A percentile compares a stretch with the other conserved stretches of the same genome.
Conservation (phyloP, 371 early-diverging fungal species). For the Haplosporangium sp. region DNA sequence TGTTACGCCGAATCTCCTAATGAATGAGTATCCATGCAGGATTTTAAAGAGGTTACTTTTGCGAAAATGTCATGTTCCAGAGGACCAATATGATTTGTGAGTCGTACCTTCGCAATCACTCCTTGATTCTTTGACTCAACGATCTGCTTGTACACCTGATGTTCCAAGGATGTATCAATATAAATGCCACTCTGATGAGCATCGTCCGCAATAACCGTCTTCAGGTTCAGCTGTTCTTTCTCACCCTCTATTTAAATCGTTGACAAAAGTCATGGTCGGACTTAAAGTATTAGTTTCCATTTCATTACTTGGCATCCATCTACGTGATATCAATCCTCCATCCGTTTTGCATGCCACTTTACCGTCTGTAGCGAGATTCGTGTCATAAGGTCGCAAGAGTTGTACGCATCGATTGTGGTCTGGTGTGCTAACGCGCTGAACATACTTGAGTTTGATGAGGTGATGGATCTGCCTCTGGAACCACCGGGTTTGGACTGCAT, state of each 20-base stretch:
- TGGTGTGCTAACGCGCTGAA: conserved; percentile 37
- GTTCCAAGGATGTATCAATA: conserved; percentile 39
- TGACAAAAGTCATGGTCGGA: not conserved
- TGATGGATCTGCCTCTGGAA: conserved; percentile 50
- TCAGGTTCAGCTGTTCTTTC: conserved; percentile 27
- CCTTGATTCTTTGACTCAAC: conserved; percentile 24
- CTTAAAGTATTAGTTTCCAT: not conserved
- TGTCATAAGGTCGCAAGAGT: conserved; percentile 24
- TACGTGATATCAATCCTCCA: not conserved
- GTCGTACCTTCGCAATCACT: conserved; percentile 31
- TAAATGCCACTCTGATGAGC: conserved; percentile 40
- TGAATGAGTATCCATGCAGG: no score
- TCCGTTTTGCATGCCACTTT: not conserved
- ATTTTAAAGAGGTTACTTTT: no score
- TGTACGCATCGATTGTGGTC: conserved; percentile 32
- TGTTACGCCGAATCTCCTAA: conserved; percentile 35
- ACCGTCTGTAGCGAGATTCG: conserved; percentile 14
- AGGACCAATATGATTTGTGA: not conserved
- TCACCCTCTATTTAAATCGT: conserved; percentile 11
- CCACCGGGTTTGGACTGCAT: conserved; percentile 47
- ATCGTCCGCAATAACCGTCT: conserved; percentile 40
- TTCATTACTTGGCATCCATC: not conserved
- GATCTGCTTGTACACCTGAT: conserved; percentile 39
- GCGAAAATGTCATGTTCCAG: not conserved
- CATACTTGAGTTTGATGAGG: conserved; percentile 42